Percentiles rank a stretch among this genome's conserved stretches.
Conservation (phyloP, 148 eudicot genomes). For the Chenopodium quinoa region DNA sequence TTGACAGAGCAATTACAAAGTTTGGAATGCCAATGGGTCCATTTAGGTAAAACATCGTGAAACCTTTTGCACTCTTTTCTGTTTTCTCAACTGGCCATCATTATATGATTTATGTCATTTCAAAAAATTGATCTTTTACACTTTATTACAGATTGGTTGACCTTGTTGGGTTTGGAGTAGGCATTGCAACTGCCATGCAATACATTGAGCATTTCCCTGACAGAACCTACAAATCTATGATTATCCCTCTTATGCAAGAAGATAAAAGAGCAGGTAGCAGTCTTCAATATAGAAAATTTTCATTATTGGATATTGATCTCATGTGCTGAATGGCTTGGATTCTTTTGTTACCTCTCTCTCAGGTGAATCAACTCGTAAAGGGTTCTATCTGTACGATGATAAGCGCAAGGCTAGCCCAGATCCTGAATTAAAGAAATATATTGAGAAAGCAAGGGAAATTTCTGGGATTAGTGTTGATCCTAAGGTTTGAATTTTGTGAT, state of each 20-base stretch:
- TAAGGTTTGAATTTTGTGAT: slow-evolving; percentile 47
- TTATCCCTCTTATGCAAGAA: slow-evolving; percentile 90
- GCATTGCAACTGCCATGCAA: slow-evolving; percentile 70
- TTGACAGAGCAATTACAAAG: slow-evolving; percentile 72
- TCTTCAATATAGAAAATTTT: neutral
- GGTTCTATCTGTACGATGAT: slow-evolving; percentile 77
- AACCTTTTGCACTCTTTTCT: neutral
- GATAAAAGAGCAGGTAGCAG: slow-evolving; percentile 85
- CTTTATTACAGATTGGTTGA: slow-evolving; percentile 63
- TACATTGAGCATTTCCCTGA: slow-evolving; percentile 76
- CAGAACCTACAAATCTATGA: slow-evolving; percentile 79
- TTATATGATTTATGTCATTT: neutral
- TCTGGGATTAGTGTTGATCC: slow-evolving; percentile 68
- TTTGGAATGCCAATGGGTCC: slow-evolving; percentile 99
- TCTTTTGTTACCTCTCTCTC: slow-evolving; percentile 21
- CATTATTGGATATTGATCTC: neutral
- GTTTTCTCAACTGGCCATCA: neutral
- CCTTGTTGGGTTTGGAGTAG: slow-evolving; percentile 95
- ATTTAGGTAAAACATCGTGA: slow-evolving; percentile 51
- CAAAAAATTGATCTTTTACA: neutral
- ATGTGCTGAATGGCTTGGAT: neutral
- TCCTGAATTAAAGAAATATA: slow-evolving; percentile 69
- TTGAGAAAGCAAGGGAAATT: slow-evolving; percentile 82
- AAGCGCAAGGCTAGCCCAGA: slow-evolving; percentile 86
- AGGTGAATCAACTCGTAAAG: slow-evolving; percentile 91